Evolutionary conservation across 2,329 filamentous ascomycete species (phyloP), one percentile per base, ranked within the genome.

Genomic region (Alternaria sp.): DNA sequence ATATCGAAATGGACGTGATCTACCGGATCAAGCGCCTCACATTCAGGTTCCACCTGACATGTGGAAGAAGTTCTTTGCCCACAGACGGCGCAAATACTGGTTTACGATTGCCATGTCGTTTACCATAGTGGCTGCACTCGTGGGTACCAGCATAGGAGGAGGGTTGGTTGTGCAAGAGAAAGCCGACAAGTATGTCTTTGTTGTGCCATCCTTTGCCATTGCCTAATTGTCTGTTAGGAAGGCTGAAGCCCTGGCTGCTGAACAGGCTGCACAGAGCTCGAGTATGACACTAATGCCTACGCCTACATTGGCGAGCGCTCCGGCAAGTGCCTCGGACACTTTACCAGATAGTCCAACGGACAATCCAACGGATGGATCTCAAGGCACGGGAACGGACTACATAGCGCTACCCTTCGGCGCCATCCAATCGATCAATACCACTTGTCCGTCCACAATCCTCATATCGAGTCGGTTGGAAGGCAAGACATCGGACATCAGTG

Each of bases 341-440:
- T 16, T 22, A 52, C 28, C 49, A 14, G 22, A 36, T 6, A 38
- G 12, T 5, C 49, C 49, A 6, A 52, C 34, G 20, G n/a, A 18
- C 22, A 40, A n/a, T 16, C 49, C 49, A 5, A 11, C 30, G 32
- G 30, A 16, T 16, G 43, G 8, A 8, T 36, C n/a, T 12, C 16
- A 34, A 11, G 10, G 36, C 5, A 49, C 44, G 0, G 20, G 20
- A 8, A 16, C n/a, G 0, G 14, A 25, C 11, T 59, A 59, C 20
- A n/a, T 6, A 4, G 51, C 51, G 22, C 44, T 27, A 1, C 57
- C 57, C 4, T 55, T 59, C 25, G 57, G 51, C 36, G 10, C 51
- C 22, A 46, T 61, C 2, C 44, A 54, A 4, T 58, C 49, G 14
- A 58, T 59, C 14, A 43, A 61, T 11, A 27, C 50, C 22, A 61